Evolutionary conservation across 495 filamentous ascomycete species (phyloP).

Genomic region (Daldinia grandis): DNA sequence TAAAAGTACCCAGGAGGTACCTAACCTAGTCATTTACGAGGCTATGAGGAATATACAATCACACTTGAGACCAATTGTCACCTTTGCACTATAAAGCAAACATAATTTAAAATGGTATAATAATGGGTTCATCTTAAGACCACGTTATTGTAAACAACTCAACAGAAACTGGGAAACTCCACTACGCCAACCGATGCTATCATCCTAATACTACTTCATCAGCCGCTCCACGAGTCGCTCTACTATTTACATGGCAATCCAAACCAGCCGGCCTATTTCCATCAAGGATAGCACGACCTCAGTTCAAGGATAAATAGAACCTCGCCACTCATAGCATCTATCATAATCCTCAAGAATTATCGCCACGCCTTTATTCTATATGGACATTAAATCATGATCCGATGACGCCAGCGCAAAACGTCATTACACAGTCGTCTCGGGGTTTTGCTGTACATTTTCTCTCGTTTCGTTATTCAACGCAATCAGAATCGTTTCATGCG

Average conservation of each 20-base stretch:
- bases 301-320: neutral
- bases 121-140: neutral
- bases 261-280: slow-evolving; percentile 1
- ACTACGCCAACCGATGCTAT: slow-evolving; percentile 29
- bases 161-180: slow-evolving; percentile 17
- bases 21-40: no score
- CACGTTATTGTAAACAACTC: neutral
- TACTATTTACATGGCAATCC: neutral
- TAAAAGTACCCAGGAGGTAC: no score
- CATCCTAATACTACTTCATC: neutral
- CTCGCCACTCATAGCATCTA: neutral
- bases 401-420: slow-evolving; percentile 7
- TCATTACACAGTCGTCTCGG: slow-evolving; percentile 31
- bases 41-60: no score
- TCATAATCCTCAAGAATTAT: slow-evolving; percentile 1
- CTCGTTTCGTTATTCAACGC: slow-evolving; percentile 3
- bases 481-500: slow-evolving; percentile 2
- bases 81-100: no score
- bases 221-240: neutral
- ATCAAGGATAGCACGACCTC: slow-evolving; percentile 26
- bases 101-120: neutral
- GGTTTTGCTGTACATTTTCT: slow-evolving; percentile 17
- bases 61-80: no score
- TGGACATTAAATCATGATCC: slow-evolving; percentile 11
- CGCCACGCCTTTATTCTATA: neutral